Evolutionary conservation across 192 early-diverging fungal genomes (phyloP).

Genomic region (Entophlyctis luteolus): DNA sequence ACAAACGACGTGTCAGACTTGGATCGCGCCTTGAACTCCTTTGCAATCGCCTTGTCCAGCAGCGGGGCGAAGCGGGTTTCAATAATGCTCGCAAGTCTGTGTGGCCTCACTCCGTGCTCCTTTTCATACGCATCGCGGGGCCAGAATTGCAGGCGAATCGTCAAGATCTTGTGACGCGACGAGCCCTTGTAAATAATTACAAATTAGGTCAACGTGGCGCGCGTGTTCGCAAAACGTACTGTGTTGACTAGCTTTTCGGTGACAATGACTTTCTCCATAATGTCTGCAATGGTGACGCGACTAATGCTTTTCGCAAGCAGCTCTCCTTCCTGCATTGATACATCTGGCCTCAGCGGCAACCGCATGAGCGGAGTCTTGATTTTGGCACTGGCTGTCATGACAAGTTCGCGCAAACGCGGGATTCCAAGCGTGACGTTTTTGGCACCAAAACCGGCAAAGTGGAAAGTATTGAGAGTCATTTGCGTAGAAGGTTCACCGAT

Average conservation of each 20-base stretch:
- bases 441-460: constrained; percentile 87
- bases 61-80: constrained; percentile 67
- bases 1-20: constrained; percentile 34
- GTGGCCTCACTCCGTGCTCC: constrained; percentile 68
- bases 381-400: constrained; percentile 92
- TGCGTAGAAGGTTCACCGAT: constrained; percentile 99
- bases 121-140: constrained; percentile 66
- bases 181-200: constrained; percentile 6
- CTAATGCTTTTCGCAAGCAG: constrained; percentile 70
- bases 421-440: constrained; percentile 99
- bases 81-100: constrained; percentile 70
- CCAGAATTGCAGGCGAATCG: constrained; percentile 83
- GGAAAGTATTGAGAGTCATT: constrained; percentile 99
- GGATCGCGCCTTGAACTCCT: constrained; percentile 65
- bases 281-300: constrained; percentile 72
- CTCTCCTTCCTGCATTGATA: constrained; percentile 56
- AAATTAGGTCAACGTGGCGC: background rate
- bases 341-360: constrained; percentile 66
- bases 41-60: constrained; percentile 72
- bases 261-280: constrained; percentile 83
- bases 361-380: constrained; percentile 94
- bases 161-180: constrained; percentile 70
- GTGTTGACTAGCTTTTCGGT: constrained; percentile 60
- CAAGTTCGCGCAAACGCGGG: constrained; percentile 97
- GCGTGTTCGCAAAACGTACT: too few species aligned